Percentiles rank a stretch among this genome's conserved stretches.
Evolutionary conservation across 2,329 filamentous ascomycete species (phyloP).

Genomic region (Aspergillus sp.): DNA sequence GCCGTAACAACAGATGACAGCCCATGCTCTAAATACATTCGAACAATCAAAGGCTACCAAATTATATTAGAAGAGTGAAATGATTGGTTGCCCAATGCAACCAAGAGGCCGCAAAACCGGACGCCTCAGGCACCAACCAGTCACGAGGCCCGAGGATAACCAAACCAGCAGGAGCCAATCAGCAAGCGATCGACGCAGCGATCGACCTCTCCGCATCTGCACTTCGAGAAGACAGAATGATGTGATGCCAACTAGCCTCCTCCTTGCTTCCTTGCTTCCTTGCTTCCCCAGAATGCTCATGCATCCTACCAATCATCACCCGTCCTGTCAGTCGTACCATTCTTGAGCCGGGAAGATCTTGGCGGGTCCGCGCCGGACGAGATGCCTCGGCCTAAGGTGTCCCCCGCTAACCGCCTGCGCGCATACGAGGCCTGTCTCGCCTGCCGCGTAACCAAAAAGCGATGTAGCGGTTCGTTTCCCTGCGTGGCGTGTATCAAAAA

Average conservation of each 20-base stretch:
- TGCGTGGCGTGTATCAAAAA: slow-evolving; percentile 50
- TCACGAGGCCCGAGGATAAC: too few species aligned
- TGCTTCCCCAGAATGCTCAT: background rate
- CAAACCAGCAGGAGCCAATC: too few species aligned
- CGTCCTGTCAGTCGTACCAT: background rate
- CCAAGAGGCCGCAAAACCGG: too few species aligned
- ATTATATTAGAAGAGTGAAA: too few species aligned
- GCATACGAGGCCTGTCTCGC: slow-evolving; percentile 50
- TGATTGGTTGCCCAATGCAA: too few species aligned
- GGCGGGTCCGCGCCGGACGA: slow-evolving; percentile 5
- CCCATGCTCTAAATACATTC: too few species aligned
- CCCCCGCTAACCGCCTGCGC: slow-evolving; percentile 49
- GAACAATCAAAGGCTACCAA: too few species aligned
- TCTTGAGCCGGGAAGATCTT: background rate
- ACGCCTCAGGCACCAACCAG: too few species aligned
- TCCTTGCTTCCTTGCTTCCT: too few species aligned
- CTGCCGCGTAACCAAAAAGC: slow-evolving; percentile 53
- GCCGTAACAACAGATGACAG: too few species aligned
- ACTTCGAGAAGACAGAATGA: too few species aligned
- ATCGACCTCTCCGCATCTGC: background rate
- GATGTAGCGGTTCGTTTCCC: slow-evolving; percentile 51
- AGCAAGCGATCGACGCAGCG: background rate
- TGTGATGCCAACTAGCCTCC: too few species aligned
- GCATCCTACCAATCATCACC: background rate
- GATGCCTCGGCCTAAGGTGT: slow-evolving; percentile 56